Evolutionary conservation across 352 stramenopile genomes (phyloP), one percentile per base, ranked within the genome.

Genomic region (Globisporangium rhizosaccharum): DNA sequence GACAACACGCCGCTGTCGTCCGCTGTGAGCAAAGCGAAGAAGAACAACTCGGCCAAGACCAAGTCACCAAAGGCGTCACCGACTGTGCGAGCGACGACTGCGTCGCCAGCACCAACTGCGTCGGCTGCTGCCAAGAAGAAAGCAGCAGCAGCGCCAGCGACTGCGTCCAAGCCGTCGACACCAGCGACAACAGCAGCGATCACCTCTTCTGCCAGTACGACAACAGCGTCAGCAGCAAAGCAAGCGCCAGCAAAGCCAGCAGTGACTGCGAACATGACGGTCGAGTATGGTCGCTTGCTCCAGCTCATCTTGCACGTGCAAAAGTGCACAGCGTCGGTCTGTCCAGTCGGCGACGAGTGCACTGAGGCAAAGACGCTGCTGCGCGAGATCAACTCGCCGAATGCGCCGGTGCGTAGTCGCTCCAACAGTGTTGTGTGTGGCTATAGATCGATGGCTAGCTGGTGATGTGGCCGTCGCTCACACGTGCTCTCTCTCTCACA

Each of bases 271-370:
- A 88, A 86, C 36, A 85, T 85, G 72, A 85, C 82, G 2, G 71
- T 87, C 55, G 83, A 95, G 53, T 95, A 93, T 53, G 85, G 85
- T 0, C 82, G 83, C n/a, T 42, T 95, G 48, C 62, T 95, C 53
- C 85, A 95, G 67, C 60, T 95, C 20, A 92, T 95, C 67, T 57
- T 95, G 28, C 85, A 95, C 62, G 83, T 92, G 1, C 77, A 95
- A 23, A 89, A 92, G 49, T 95, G 85, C 56, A 91, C 70, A 41
- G 72, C 66, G 2, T 70, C 68, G 7, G 55, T 61, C 36, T 93
- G 85, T 66, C 61, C 75, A 6, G 72, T 92, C 20, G 83, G 83
- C 12, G 72, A 88, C 71, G 83, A 92, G 23, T 95, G 85, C 18
- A 70, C 67, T 0, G 85, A 95, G 55, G 69, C 83, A 1, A 95